Percentiles rank a stretch among this genome's conserved stretches.
These are phyloP conservation scores for Cicer bijugum DNA, from an alignment of 306 rosid species.

Conservation along the genomic window DNA sequence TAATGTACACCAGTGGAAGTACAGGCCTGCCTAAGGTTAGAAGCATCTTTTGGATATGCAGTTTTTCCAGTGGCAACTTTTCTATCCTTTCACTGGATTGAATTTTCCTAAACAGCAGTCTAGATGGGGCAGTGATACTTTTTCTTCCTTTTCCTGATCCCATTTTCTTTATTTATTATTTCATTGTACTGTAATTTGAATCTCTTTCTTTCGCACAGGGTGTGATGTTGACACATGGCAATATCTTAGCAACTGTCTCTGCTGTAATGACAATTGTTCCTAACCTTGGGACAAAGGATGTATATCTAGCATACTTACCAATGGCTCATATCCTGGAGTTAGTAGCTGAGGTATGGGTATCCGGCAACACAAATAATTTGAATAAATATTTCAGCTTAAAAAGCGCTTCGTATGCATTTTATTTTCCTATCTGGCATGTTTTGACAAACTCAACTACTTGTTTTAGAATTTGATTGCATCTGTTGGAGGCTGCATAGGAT, in stretches of 20 bases:
- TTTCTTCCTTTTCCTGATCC: background rate
- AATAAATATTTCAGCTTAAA: slow-evolving; percentile 38
- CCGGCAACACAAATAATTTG: slow-evolving; percentile 34
- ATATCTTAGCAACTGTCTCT: slow-evolving; percentile 83
- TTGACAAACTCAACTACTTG: slow-evolving; percentile 46
- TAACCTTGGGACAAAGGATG: slow-evolving; percentile 70
- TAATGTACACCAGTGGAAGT: slow-evolving; percentile 99
- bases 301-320: slow-evolving; percentile 87
- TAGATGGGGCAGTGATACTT: slow-evolving; percentile 16
- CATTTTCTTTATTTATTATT: background rate
- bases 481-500: slow-evolving; percentile 91
- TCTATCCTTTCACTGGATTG: slow-evolving; percentile 32
- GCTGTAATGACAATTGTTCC: slow-evolving; percentile 92
- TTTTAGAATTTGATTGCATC: slow-evolving; percentile 76
- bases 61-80: slow-evolving; percentile 26
- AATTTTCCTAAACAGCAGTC: background rate
- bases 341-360: slow-evolving; percentile 82
- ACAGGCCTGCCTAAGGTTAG: slow-evolving; percentile 95
- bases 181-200: background rate
- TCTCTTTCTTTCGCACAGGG: slow-evolving; percentile 64
- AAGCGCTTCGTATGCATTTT: background rate
- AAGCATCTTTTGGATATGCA: slow-evolving; percentile 42
- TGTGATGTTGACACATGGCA: slow-evolving; percentile 97
- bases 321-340: slow-evolving; percentile 98
- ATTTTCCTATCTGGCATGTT: slow-evolving; percentile 33